A percentile compares a stretch with the other conserved stretches of the same genome.
phyloP scores from a whole-genome alignment of 192 early-diverging fungal genomes.

The Coemansia sp. region DNA sequence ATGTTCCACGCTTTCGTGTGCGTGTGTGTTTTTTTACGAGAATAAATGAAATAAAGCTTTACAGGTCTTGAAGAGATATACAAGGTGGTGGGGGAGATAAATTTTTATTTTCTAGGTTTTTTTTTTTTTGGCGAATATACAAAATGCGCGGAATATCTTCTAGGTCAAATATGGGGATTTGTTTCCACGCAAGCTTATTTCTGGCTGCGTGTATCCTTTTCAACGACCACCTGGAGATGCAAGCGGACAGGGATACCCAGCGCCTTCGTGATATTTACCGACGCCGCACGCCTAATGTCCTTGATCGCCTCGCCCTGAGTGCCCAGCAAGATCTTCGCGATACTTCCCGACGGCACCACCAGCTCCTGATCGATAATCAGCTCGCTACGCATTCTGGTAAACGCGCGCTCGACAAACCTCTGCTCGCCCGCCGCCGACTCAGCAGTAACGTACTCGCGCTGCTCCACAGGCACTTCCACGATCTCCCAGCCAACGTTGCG shows the following conservation, averaged over 20 bases:
- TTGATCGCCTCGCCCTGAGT: conserved; percentile 21
- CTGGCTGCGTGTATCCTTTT: conserved; percentile 25
- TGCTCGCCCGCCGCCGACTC: not conserved
- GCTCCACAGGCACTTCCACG: not conserved
- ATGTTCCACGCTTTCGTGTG: not conserved
- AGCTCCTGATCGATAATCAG: conserved; percentile 44
- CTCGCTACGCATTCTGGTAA: not conserved
- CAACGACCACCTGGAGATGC: conserved; percentile 46
- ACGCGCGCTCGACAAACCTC: not conserved
- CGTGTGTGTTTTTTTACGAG: no score
- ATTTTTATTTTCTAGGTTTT: not conserved
- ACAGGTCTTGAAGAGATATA: no score
- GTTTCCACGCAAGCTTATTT: conserved; percentile 5
- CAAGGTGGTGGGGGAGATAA: no score
- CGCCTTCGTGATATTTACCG: conserved; percentile 26
- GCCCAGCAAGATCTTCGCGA: conserved; percentile 49
- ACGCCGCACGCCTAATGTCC: conserved; percentile 24
- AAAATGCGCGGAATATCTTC: not conserved
- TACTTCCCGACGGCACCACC: conserved; percentile 27
- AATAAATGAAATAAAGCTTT: no score
- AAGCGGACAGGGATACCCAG: conserved; percentile 38
- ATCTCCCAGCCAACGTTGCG: conserved; percentile 44
- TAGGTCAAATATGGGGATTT: not conserved
- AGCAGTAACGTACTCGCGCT: not conserved
- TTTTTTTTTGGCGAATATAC: not conserved